Evolutionary conservation across 208 protist species (phyloP), one percentile per base, ranked within the genome.

Genomic region (Tritrichomonas foetus): DNA sequence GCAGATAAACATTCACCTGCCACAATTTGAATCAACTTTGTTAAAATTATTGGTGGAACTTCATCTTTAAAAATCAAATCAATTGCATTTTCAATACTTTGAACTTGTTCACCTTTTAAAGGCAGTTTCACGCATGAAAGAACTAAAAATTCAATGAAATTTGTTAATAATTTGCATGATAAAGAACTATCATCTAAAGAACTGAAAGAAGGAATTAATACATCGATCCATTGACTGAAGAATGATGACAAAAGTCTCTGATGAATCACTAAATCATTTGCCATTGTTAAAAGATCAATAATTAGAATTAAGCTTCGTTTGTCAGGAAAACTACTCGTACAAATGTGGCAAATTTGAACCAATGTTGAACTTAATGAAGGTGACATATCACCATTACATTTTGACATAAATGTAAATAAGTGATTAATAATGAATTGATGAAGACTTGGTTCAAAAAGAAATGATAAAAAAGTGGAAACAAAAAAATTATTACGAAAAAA

Each of bases 21-120:
- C 20, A 82, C 41, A 50, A 82, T n/a, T 82, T 82, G 74, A 53
- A 82, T 82, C 14, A 82, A 50, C 50, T 82, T 82, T 16, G 41
- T 36, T 20, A 25, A 82, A 8, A 82, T 50, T n/a, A 9, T 53
- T 30, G n/a, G 74, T 9, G 74, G 33, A n/a, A 50, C 27, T n/a
- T 25, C 41, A 1, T 33, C 30, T 47, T 82, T 50, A 41, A 75
- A 82, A 49, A 82, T 36, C 16, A 20, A 50, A 20, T 20, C 30
- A n/a, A 82, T 82, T 22, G n/a, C 30, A 8, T 50, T 82, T 50
- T 82, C 74, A 1, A 82, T 8, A 50, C 41, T 20, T 82, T 3
- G 30, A 30, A 82, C 16, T 44, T 82, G 41, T n/a, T 33, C 74
- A 20, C 30, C 41, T 20, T 47, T 82, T 41, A 82, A 50, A n/a